A percentile compares a stretch with the other conserved stretches of the same genome.
phyloP scores from a whole-genome alignment of 371 early-diverging fungal species.

The Actinomortierella ambigua region DNA sequence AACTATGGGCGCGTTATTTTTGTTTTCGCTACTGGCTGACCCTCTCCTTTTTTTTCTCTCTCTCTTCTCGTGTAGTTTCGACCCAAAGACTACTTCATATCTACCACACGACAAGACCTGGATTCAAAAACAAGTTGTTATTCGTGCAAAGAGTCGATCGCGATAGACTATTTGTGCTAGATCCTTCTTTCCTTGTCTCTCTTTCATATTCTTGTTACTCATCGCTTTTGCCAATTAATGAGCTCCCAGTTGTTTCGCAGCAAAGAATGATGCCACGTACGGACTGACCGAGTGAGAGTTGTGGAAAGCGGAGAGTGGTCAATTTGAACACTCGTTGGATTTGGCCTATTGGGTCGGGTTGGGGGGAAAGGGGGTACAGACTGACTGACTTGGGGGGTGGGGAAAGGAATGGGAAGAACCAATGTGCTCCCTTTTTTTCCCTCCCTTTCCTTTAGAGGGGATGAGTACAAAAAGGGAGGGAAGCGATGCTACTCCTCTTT shows the following conservation, averaged over 20 bases:
- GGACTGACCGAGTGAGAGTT: no score
- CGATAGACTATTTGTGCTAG: conserved; percentile 16
- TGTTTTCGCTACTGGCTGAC: neutral
- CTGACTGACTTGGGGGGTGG: no score
- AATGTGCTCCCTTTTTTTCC: neutral
- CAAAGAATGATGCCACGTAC: no score
- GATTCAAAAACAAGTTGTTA: conserved; percentile 44
- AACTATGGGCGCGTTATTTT: neutral
- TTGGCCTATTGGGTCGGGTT: no score
- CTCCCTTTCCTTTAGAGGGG: neutral
- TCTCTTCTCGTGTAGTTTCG: conserved; percentile 14
- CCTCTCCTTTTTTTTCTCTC: neutral
- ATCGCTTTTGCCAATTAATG: no score
- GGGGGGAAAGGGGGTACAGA: no score
- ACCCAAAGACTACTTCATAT: conserved; percentile 29
- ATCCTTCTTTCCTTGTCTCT: neutral
- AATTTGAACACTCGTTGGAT: neutral
- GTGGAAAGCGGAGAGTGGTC: neutral
- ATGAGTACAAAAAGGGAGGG: no score
- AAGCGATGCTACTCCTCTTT: no score
- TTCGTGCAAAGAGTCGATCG: conserved; percentile 31
- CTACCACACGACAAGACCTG: conserved; percentile 45
- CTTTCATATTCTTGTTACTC: conserved; percentile 5
- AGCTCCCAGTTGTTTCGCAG: no score
- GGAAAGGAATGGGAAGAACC: neutral